These are phyloP conservation scores for Pleurotus cornucopiae DNA, from an alignment of 768 basidiomycete species.

Conservation along the genomic window DNA sequence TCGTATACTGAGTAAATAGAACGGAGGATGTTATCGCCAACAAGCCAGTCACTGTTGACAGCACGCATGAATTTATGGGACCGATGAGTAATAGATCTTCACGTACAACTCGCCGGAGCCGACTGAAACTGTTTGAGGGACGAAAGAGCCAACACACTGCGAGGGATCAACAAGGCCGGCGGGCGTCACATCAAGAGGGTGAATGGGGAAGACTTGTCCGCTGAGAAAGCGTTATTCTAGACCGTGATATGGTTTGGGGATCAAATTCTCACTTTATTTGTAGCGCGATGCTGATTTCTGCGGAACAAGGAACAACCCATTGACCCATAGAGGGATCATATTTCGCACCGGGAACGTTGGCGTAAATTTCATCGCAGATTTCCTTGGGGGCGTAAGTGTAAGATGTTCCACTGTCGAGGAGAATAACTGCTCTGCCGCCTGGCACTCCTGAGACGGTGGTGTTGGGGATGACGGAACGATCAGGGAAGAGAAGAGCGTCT, in stretches of 20 bases:
- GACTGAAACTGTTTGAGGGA: constrained; percentile 58
- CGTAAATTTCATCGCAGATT: constrained; percentile 68
- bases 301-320: constrained; percentile 72
- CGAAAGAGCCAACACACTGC: constrained; percentile 70
- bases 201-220: constrained; percentile 69
- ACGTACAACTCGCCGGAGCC: constrained; percentile 66
- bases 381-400: constrained; percentile 71
- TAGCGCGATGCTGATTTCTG: constrained; percentile 74
- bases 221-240: constrained; percentile 30
- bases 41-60: constrained; percentile 66
- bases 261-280: constrained; percentile 60
- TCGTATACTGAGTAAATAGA: constrained; percentile 82
- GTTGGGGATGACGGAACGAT: constrained; percentile 44
- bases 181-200: constrained; percentile 74
- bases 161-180: constrained; percentile 36
- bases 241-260: not conserved
- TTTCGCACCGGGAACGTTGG: constrained; percentile 56
- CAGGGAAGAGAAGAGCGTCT: constrained; percentile 65
- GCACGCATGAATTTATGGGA: constrained; percentile 5
- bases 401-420: constrained; percentile 81
- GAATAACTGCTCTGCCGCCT: constrained; percentile 64
- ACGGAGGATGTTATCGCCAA: constrained; percentile 82
- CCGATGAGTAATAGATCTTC: not conserved
- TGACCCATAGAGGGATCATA: constrained; percentile 48
- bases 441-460: constrained; percentile 57